Evolutionary conservation across 768 basidiomycete species (phyloP).

Genomic region (Agaricus blazei): DNA sequence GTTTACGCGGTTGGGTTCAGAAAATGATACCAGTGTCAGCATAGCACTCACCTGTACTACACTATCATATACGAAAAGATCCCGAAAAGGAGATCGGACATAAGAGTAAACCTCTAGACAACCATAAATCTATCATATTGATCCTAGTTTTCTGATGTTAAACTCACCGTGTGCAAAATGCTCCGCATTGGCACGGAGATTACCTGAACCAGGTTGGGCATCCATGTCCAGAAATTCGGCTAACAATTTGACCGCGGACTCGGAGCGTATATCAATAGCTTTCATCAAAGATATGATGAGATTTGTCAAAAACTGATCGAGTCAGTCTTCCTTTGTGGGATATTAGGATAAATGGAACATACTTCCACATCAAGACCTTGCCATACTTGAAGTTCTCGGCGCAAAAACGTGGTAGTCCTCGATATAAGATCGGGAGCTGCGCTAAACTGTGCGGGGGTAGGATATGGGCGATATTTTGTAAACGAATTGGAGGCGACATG

Average conservation of each 20-base stretch:
- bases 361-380: conserved; percentile 87
- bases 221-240: conserved; percentile 88
- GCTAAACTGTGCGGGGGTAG: conserved; percentile 80
- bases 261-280: conserved; percentile 86
- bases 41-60: conserved; percentile 62
- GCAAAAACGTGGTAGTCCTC: conserved; percentile 74
- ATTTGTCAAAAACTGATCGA: conserved; percentile 76
- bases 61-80: conserved; percentile 77
- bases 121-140: neutral
- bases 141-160: neutral
- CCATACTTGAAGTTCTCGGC: conserved; percentile 88
- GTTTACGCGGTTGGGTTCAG: conserved; percentile 11
- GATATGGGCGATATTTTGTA: conserved; percentile 86
- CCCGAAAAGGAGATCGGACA: conserved; percentile 83
- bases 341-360: conserved; percentile 16
- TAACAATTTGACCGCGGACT: conserved; percentile 77
- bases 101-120: conserved; percentile 80
- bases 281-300: conserved; percentile 90
- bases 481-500: conserved; percentile 86
- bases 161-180: conserved; percentile 88
- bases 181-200: conserved; percentile 69
- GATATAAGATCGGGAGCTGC: conserved; percentile 70
- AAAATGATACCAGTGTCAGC: neutral
- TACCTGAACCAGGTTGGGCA: conserved; percentile 47
- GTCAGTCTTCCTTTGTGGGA: conserved; percentile 14